A percentile compares a stretch with the other conserved stretches of the same genome.
Evolutionary conservation across 352 stramenopile genomes (phyloP).

Genomic region (Phytophthora constricta): DNA sequence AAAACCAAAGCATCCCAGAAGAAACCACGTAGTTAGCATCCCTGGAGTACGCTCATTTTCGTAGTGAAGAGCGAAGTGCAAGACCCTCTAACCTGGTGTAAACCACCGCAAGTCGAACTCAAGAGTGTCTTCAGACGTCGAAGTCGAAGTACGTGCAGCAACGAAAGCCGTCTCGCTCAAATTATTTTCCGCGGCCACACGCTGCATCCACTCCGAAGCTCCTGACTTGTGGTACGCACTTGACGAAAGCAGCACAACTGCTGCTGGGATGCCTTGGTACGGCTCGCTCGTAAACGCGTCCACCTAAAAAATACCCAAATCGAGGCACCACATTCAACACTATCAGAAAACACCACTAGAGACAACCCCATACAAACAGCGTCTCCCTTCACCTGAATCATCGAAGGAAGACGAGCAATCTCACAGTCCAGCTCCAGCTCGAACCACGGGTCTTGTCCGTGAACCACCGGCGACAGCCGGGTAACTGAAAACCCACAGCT

Average conservation of each 20-base stretch:
- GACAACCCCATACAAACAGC: background rate
- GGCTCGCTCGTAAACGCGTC: slow-evolving; percentile 69
- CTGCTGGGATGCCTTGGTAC: slow-evolving; percentile 92
- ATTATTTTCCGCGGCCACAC: slow-evolving; percentile 92
- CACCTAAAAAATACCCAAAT: slow-evolving; percentile 37
- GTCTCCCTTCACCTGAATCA: slow-evolving; percentile 59
- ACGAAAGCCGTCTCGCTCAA: slow-evolving; percentile 93
- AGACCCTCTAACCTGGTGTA: slow-evolving; percentile 51
- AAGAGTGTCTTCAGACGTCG: slow-evolving; percentile 9
- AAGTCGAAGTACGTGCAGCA: slow-evolving; percentile 30
- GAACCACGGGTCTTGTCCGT: slow-evolving; percentile 88
- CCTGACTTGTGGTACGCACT: slow-evolving; percentile 37
- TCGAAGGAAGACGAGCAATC: slow-evolving; percentile 28
- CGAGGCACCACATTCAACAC: too few species aligned
- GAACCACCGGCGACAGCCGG: slow-evolving; percentile 69
- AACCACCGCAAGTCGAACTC: slow-evolving; percentile 74
- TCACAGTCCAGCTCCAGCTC: slow-evolving; percentile 70
- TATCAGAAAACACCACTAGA: background rate
- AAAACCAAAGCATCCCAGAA: slow-evolving; percentile 11
- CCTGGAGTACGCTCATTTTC: slow-evolving; percentile 10
- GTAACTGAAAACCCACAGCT: slow-evolving; percentile 79
- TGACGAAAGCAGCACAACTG: slow-evolving; percentile 76
- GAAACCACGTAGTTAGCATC: slow-evolving; percentile 7
- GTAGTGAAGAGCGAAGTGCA: background rate
- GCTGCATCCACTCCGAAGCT: slow-evolving; percentile 60